phyloP scores from a whole-genome alignment of 805 yeast species.

The Grigorovia jiainica region DNA sequence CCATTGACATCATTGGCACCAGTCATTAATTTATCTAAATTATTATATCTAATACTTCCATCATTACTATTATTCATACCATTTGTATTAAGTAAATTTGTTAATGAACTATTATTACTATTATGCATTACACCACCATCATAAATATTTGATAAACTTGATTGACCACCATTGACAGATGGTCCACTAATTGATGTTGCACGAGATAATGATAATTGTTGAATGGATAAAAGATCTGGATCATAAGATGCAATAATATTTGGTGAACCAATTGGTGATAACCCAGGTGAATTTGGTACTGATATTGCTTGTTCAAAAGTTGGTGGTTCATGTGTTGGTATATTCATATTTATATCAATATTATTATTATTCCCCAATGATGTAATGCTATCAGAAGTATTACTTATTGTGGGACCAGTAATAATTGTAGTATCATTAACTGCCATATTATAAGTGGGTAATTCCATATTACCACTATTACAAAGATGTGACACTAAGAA shows the following conservation, averaged over 20 bases:
- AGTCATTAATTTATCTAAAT: slow-evolving; percentile 15
- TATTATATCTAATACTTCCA: slow-evolving; percentile 10
- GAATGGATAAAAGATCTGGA: slow-evolving; percentile 14
- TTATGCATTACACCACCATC: slow-evolving; percentile 1
- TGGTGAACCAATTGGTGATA: slow-evolving; percentile 18
- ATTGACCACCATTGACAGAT: slow-evolving; percentile 13
- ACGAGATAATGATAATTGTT: slow-evolving; percentile 17
- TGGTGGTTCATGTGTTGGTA: slow-evolving; percentile 34
- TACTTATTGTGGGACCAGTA: slow-evolving; percentile 4
- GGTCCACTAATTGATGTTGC: slow-evolving; percentile 17
- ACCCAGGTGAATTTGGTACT: slow-evolving; percentile 37
- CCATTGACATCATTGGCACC: neutral
- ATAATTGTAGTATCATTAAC: slow-evolving; percentile 5
- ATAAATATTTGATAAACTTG: slow-evolving; percentile 2
- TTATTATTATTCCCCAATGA: slow-evolving; percentile 1
- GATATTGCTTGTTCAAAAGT: slow-evolving; percentile 54
- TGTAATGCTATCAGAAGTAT: slow-evolving; percentile 11
- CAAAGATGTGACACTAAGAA: slow-evolving; percentile 39
- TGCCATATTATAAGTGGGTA: slow-evolving; percentile 31
- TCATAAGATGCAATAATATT: slow-evolving; percentile 7
- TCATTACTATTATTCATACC: slow-evolving; percentile 3
- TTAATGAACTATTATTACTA: neutral
- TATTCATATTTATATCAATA: slow-evolving; percentile 9
- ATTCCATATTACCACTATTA: slow-evolving; percentile 28
- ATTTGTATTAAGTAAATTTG: slow-evolving; percentile 1